Percentiles rank a stretch among this genome's conserved stretches.
These are phyloP conservation scores for Syzygium oleosum DNA, from an alignment of 345 rosid genomes.

Conservation along the genomic window DNA sequence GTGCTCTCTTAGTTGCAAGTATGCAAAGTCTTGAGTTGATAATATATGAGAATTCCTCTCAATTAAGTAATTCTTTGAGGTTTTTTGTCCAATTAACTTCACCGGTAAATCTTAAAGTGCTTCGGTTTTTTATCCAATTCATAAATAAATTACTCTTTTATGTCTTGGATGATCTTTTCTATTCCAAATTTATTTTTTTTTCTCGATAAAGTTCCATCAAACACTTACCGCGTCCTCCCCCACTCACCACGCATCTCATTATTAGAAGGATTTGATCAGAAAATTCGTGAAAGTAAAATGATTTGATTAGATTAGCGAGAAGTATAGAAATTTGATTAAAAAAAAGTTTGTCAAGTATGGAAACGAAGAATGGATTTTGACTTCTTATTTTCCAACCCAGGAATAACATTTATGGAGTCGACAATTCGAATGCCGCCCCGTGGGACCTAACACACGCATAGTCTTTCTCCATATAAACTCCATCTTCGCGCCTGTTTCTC, in stretches of 20 bases:
- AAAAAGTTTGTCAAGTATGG: background rate
- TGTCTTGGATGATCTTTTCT: background rate
- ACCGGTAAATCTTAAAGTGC: no score
- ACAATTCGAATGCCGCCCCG: background rate
- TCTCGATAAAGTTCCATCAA: background rate
- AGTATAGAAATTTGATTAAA: background rate
- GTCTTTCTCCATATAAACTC: no score
- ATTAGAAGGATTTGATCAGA: background rate
- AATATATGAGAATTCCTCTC: no score
- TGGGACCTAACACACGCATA: no score
- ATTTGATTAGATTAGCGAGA: background rate
- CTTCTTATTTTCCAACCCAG: background rate
- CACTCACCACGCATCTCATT: background rate
- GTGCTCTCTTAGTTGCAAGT: no score
- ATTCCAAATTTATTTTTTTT: background rate
- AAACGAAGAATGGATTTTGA: background rate
- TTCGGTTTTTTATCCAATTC: no score
- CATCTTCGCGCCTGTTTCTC: background rate
- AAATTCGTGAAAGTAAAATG: background rate
- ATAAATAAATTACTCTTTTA: no score
- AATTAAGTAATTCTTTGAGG: no score
- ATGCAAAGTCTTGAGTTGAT: no score
- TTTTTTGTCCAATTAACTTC: no score
- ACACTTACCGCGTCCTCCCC: background rate
- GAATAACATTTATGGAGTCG: background rate